Conservation (phyloP, 1,284 basidiomycete species). For the Thelephora terrestris region DNA sequence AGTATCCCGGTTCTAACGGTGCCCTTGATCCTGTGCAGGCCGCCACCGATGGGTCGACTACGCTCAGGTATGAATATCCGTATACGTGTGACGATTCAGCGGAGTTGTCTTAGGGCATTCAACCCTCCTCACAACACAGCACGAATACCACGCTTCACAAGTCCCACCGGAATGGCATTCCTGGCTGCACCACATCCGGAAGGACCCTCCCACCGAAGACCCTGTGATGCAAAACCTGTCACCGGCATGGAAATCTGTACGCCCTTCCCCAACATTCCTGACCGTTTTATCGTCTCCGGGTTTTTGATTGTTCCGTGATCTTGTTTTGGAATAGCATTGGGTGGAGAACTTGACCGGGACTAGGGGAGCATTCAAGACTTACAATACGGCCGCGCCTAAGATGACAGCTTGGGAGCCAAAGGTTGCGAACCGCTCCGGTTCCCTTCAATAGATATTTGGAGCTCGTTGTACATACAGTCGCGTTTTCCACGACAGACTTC, state of each 20-base stretch:
- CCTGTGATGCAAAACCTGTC: conserved; percentile 53
- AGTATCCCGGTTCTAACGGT: not conserved
- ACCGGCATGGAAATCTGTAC: conserved; percentile 77
- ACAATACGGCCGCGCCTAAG: conserved; percentile 81
- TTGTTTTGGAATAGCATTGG: conserved; percentile 49
- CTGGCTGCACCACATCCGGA: conserved; percentile 88
- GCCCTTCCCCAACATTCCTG: conserved; percentile 25
- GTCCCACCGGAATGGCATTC: conserved; percentile 92
- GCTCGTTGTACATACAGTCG: no score
- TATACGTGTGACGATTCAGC: not conserved
- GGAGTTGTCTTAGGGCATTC: not conserved
- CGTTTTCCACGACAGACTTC: no score
- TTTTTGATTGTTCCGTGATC: conserved; percentile 2
- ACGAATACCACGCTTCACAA: conserved; percentile 84
- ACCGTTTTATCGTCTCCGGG: not conserved
- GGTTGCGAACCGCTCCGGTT: conserved; percentile 36
- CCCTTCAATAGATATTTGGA: conserved; percentile 3
- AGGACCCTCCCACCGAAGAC: conserved; percentile 71
- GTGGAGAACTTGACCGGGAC: conserved; percentile 88
- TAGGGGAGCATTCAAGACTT: conserved; percentile 77
- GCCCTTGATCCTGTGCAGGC: conserved; percentile 33
- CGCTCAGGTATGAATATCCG: conserved; percentile 47
- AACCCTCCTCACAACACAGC: conserved; percentile 35
- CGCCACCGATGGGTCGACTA: conserved; percentile 93
- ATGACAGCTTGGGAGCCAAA: conserved; percentile 78